Evolutionary conservation across 2,329 filamentous ascomycete species (phyloP).

Genomic region (Stemphylium lycopersici): DNA sequence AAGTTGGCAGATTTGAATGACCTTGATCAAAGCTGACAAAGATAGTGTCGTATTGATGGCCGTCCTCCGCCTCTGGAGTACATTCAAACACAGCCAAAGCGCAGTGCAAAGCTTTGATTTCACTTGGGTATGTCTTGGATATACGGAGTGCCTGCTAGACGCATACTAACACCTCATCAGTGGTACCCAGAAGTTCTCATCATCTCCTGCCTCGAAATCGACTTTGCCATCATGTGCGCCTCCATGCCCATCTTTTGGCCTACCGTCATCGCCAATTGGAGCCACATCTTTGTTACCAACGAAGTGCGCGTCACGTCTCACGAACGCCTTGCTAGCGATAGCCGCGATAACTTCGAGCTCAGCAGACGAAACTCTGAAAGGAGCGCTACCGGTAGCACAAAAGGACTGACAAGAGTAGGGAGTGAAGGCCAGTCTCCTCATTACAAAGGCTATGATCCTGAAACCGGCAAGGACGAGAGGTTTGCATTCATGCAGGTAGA

Average conservation of each 20-base stretch:
- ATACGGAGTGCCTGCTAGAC: too few species aligned
- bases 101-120: conserved; percentile 32
- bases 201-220: conserved; percentile 41
- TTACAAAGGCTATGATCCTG: conserved; percentile 19
- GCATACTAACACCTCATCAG: not conserved
- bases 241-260: conserved; percentile 49
- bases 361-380: conserved; percentile 24
- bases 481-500: conserved; percentile 11
- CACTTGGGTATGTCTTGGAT: conserved; percentile 22
- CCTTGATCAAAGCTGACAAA: conserved; percentile 1
- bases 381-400: conserved; percentile 26
- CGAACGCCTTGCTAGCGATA: conserved; percentile 19
- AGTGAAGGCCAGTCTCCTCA: conserved; percentile 13
- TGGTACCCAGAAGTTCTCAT: conserved; percentile 39
- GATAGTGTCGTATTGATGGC: conserved; percentile 38
- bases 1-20: conserved; percentile 1
- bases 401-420: conserved; percentile 23
- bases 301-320: conserved; percentile 41
- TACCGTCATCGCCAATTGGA: conserved; percentile 32
- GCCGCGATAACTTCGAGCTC: conserved; percentile 26
- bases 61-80: conserved; percentile 37
- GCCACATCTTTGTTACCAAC: conserved; percentile 43
- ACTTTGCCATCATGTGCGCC: conserved; percentile 46
- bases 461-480: conserved; percentile 6
- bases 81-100: conserved; percentile 23